These are phyloP conservation scores for Piloderma croceum DNA, from an alignment of 768 basidiomycete genomes.

Conservation along the genomic window DNA sequence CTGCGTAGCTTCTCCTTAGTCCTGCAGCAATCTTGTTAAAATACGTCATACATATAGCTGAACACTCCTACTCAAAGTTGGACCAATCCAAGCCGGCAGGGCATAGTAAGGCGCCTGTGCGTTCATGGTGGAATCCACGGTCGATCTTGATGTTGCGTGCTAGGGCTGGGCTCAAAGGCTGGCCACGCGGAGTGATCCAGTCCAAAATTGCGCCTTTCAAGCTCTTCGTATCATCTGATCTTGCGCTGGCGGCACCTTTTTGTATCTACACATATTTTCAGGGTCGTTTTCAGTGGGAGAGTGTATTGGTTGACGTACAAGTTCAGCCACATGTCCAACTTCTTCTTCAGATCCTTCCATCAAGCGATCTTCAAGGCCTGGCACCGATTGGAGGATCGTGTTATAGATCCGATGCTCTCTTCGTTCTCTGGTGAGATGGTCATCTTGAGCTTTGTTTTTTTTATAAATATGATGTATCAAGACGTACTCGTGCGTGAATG, in stretches of 20 bases:
- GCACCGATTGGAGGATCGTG: conserved; percentile 10
- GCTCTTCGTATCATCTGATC: no score
- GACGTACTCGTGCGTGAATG: conserved; percentile 7
- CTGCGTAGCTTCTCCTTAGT: no score
- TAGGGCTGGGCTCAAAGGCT: conserved; percentile 6
- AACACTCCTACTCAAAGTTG: background rate
- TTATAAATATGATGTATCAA: no score
- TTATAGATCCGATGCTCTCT: conserved; percentile 9
- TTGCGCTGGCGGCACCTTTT: conserved; percentile 18
- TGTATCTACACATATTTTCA: conserved; percentile 14
- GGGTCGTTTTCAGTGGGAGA: background rate
- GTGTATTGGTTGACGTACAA: conserved; percentile 7
- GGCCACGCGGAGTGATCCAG: conserved; percentile 20
- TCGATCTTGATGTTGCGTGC: no score
- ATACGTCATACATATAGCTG: no score
- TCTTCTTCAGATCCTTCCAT: no score
- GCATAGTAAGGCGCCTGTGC: no score
- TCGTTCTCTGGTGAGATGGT: conserved; percentile 9
- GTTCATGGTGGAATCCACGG: no score
- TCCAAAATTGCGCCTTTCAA: conserved; percentile 17
- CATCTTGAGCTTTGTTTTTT: no score
- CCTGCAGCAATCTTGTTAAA: no score
- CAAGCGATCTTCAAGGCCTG: no score
- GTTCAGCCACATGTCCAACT: conserved; percentile 11
- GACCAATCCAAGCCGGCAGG: no score